Percentiles rank a stretch among this genome's conserved stretches.
These are phyloP conservation scores for Nematocida displodere DNA, from an alignment of 371 early-diverging fungal species.

Conservation along the genomic window DNA sequence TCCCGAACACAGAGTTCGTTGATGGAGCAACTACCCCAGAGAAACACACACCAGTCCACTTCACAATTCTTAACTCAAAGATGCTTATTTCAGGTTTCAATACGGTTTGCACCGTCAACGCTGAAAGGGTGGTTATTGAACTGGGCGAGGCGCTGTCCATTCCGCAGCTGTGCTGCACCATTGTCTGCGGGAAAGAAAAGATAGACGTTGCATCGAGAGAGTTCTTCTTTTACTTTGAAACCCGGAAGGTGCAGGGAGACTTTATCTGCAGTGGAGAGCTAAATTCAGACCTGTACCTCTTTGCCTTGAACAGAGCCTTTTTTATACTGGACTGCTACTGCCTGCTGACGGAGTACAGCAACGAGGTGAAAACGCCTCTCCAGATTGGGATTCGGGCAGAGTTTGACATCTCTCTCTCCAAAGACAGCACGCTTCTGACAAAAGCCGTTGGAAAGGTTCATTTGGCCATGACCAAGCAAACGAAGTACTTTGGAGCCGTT, in stretches of 20 bases:
- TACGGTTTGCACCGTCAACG: neutral
- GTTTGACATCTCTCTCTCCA: neutral
- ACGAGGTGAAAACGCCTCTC: neutral
- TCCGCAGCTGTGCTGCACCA: neutral
- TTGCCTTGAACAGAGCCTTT: conserved; percentile 22
- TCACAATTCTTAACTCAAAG: too few species aligned
- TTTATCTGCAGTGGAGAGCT: neutral
- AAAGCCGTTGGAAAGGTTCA: neutral
- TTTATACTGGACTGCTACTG: conserved; percentile 27
- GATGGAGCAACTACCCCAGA: too few species aligned
- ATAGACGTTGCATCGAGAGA: neutral
- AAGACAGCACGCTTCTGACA: neutral
- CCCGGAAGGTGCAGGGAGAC: neutral
- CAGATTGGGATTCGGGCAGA: neutral
- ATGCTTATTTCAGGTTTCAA: too few species aligned
- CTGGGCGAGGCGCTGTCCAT: neutral
- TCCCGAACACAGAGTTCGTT: too few species aligned
- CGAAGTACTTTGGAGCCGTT: conserved; percentile 1
- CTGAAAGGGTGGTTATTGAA: neutral
- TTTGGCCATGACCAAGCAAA: neutral
- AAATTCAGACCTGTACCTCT: conserved; percentile 11
- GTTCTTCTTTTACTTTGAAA: neutral
- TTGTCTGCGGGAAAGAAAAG: neutral
- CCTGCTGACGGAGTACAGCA: neutral
- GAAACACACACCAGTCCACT: too few species aligned